Percentiles rank a stretch among this genome's conserved stretches.
phyloP scores from a whole-genome alignment of 768 basidiomycete genomes.

The Boletus pseudopeckii region DNA sequence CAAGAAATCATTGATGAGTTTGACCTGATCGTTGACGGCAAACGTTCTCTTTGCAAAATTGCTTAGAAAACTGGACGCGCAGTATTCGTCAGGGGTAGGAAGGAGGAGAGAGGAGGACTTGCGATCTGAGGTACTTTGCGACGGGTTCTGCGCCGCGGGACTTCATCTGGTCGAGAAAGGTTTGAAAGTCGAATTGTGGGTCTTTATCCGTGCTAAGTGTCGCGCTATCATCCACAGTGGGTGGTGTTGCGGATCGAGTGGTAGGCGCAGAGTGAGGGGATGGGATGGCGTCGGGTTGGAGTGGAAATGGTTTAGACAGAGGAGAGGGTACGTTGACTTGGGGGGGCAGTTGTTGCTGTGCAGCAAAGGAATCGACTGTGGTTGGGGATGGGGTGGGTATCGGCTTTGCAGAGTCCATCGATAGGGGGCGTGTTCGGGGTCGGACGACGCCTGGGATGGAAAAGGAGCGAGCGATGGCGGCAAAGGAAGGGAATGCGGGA shows the following conservation, averaged over 20 bases:
- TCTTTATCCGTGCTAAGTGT: conserved; percentile 36
- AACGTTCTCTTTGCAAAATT: conserved; percentile 92
- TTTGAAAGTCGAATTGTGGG: conserved; percentile 85
- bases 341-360: neutral
- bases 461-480: conserved; percentile 64
- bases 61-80: conserved; percentile 69
- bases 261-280: conserved; percentile 14
- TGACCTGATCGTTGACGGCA: conserved; percentile 89
- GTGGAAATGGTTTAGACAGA: neutral
- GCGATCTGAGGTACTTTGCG: conserved; percentile 95
- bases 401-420: conserved; percentile 5
- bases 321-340: neutral
- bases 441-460: conserved; percentile 44
- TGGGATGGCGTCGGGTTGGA: neutral
- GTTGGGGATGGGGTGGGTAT: conserved; percentile 2
- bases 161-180: conserved; percentile 95
- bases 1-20: conserved; percentile 92
- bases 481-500: conserved; percentile 16
- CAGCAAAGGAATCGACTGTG: neutral
- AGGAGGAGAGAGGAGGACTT: conserved; percentile 32
- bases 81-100: neutral
- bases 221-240: conserved; percentile 6
- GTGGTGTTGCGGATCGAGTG: conserved; percentile 26
- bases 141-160: conserved; percentile 83
- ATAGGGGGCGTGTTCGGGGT: conserved; percentile 3